phyloP scores from a whole-genome alignment of 306 rosid species.

The Oemleria cerasiformis region DNA sequence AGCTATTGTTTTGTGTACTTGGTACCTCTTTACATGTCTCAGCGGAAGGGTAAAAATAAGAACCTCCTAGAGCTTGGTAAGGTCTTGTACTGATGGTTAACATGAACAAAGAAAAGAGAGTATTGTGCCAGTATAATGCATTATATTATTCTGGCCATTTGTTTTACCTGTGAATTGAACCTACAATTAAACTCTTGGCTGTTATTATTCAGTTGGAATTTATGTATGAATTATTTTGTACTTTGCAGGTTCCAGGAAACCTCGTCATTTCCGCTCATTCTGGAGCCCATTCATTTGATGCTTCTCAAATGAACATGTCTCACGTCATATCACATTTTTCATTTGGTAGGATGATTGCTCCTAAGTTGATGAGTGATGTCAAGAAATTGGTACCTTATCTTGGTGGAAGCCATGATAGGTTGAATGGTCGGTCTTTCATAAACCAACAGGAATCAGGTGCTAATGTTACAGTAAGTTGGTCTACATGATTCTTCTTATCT shows the following conservation, averaged over 20 bases:
- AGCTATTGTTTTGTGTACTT: not conserved
- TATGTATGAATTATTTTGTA: conserved; percentile 11
- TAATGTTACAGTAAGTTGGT: conserved; percentile 87
- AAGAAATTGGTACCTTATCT: conserved; percentile 74
- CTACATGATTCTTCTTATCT: conserved; percentile 3
- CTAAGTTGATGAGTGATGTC: conserved; percentile 64
- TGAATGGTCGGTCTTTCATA: conserved; percentile 74
- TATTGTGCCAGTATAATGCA: not conserved
- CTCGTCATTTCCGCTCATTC: conserved; percentile 80
- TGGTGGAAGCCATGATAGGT: conserved; percentile 81
- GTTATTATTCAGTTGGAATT: not conserved
- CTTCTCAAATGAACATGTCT: conserved; percentile 95
- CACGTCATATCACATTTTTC: conserved; percentile 74
- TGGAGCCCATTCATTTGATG: conserved; percentile 88
- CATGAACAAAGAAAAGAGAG: not conserved
- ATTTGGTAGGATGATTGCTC: conserved; percentile 65
- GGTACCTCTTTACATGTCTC: not conserved
- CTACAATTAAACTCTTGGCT: not conserved
- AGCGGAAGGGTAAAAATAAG: not conserved
- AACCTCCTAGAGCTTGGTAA: not conserved
- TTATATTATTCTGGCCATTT: not conserved
- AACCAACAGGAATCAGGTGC: conserved; percentile 62
- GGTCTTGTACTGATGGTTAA: conserved; percentile 12
- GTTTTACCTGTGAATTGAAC: conserved; percentile 1
- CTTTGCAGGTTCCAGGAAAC: conserved; percentile 89